Base-by-base conservation (phyloP, 768 basidiomycete species). In the Boletus subcaerulescens region DNA sequence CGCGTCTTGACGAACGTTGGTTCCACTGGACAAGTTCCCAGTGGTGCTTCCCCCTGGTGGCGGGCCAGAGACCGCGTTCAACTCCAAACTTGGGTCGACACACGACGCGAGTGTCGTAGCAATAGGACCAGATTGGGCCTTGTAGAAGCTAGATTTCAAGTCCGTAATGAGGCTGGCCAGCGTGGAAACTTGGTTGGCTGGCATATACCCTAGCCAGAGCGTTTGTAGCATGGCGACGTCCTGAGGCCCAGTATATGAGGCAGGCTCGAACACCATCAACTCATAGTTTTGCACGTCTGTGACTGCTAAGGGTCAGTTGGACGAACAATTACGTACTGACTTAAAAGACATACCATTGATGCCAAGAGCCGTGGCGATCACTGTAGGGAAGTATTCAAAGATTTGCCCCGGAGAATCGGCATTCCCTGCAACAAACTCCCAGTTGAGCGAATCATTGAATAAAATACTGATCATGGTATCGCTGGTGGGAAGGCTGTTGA, bases 201-300 rank as follows among this genome's bases (percentile, higher is more conserved):
- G 88, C 51, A 97, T 83, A 65, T 84, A 92, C 0, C 78, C 86
- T 20, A 88, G 74, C 75, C 75, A 95, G 53, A 84, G 75, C 3
- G 93, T 95, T 48, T 80, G 77, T 13, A 96, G 79, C 43, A 76
- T 31, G 6, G 57, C 48, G 12, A 70, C 64, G 60, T 92, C 86
- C 1, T 32, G 12, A 0, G 80, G 67, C 20, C 78, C 74, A 1
- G 65, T 64, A 67, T 89, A 91, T 0, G 76, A 63, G 0, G 67
- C 65, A 0, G 93, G 91, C 35, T 86, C 74, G 62, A 82, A 89
- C 3, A 88, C 91, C 61, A 83, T 76, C 43, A 97, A 71, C 3
- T 84, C 87, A 59, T 77, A 80, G 17, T 78, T 80, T 57, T 71
- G 60, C 32, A 86, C 76, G 1, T 75, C 41, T 11, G 42, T 31